A percentile compares a stretch with the other conserved stretches of the same genome.
Evolutionary conservation across 768 basidiomycete genomes (phyloP).

Genomic region (Botryobasidium botryosum): DNA sequence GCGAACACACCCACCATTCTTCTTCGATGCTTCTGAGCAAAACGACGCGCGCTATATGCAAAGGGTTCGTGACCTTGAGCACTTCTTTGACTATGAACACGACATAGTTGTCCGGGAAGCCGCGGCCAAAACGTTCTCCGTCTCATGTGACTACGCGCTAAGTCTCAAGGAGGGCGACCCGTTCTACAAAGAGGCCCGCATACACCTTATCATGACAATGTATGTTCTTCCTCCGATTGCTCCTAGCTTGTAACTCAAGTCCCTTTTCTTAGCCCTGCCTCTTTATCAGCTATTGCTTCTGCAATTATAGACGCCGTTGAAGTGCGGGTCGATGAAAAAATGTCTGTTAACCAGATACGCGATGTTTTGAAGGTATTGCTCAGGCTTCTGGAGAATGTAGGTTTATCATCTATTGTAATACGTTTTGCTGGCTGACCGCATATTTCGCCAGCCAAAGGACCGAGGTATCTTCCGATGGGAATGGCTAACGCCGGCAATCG

Average conservation of each 20-base stretch:
- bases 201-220: not conserved
- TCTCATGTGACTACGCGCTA: constrained; percentile 1
- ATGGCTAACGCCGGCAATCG: constrained; percentile 34
- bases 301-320: too few species aligned
- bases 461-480: not conserved
- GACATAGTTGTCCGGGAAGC: constrained; percentile 7
- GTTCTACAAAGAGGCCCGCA: constrained; percentile 6
- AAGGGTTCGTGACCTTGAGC: constrained; percentile 18
- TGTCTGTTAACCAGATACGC: too few species aligned
- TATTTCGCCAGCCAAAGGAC: not conserved
- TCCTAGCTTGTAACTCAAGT: not conserved
- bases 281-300: too few species aligned
- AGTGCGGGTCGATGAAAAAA: too few species aligned
- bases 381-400: too few species aligned
- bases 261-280: too few species aligned
- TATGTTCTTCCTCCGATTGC: not conserved
- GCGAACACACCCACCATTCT: constrained; percentile 40
- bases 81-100: constrained; percentile 7
- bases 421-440: too few species aligned
- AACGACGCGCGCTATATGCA: constrained; percentile 23
- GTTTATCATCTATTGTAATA: too few species aligned
- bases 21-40: constrained; percentile 26
- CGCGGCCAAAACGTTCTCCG: constrained; percentile 1
- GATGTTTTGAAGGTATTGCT: too few species aligned
- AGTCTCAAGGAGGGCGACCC: constrained; percentile 1